Evolutionary conservation across 495 filamentous ascomycete species (phyloP).

Genomic region (Neurospora cerealis): DNA sequence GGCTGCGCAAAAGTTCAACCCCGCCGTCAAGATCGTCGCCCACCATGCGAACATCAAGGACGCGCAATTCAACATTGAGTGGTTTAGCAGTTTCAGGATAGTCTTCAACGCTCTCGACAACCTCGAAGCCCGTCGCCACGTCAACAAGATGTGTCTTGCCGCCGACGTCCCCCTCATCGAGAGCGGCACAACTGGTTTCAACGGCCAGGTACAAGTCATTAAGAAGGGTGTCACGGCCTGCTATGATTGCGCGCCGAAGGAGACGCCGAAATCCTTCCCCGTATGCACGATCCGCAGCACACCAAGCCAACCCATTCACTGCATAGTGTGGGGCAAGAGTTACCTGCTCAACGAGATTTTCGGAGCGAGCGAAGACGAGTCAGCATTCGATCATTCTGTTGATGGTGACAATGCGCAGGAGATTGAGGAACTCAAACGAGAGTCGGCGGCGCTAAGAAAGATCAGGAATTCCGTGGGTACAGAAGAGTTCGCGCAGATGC

Average conservation of each 20-base stretch:
- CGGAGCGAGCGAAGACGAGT: constrained; percentile 79
- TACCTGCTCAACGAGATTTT: constrained; percentile 93
- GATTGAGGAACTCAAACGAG: constrained; percentile 73
- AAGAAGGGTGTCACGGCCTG: constrained; percentile 90
- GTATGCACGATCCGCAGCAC: constrained; percentile 96
- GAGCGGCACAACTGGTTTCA: constrained; percentile 96
- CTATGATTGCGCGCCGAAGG: constrained; percentile 89
- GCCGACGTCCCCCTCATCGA: constrained; percentile 88
- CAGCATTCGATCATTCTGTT: constrained; percentile 63
- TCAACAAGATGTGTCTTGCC: constrained; percentile 94
- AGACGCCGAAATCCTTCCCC: constrained; percentile 80
- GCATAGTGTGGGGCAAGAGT: constrained; percentile 99
- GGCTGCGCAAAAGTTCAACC: constrained; percentile 83
- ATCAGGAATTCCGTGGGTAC: constrained; percentile 79
- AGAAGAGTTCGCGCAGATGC: constrained; percentile 61
- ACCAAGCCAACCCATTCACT: constrained; percentile 91
- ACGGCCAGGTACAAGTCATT: constrained; percentile 95
- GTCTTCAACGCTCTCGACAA: constrained; percentile 99
- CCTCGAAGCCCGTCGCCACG: constrained; percentile 84
- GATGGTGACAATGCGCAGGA: constrained; percentile 81
- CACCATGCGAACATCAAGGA: constrained; percentile 97
- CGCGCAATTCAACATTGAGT: constrained; percentile 75
- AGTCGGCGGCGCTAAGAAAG: constrained; percentile 71
- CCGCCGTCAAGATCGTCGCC: constrained; percentile 76
- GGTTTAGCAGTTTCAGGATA: constrained; percentile 73